Evolutionary conservation across 805 yeast genomes (phyloP).

Genomic region (Candida morakotiae): DNA sequence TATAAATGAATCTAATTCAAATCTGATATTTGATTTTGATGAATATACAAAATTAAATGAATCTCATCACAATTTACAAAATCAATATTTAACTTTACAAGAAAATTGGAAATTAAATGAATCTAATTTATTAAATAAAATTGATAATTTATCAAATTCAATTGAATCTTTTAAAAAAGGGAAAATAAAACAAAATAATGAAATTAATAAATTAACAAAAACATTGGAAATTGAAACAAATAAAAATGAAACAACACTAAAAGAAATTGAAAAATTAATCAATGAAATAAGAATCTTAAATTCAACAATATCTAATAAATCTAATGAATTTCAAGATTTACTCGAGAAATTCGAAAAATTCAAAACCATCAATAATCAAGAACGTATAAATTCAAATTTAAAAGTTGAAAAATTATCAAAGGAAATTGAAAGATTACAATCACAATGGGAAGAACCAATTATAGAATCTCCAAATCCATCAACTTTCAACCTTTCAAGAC

Average conservation of each 20-base stretch:
- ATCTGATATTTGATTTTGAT: constrained; percentile 31
- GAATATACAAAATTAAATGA: constrained; percentile 39
- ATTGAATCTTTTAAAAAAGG: constrained; percentile 27
- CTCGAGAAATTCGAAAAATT: constrained; percentile 28
- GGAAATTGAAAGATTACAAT: constrained; percentile 11
- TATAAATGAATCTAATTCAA: constrained; percentile 44
- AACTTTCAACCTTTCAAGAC: not conserved
- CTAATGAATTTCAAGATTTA: constrained; percentile 13
- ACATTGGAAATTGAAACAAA: constrained; percentile 12
- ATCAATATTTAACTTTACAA: constrained; percentile 70
- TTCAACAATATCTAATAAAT: constrained; percentile 18
- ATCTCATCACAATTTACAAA: constrained; percentile 55
- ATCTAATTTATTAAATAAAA: constrained; percentile 51
- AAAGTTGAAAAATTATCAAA: constrained; percentile 21
- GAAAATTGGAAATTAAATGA: constrained; percentile 85
- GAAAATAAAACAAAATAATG: constrained; percentile 28
- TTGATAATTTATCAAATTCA: constrained; percentile 29
- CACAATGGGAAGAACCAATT: constrained; percentile 1
- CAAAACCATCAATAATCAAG: constrained; percentile 26
- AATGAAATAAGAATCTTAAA: constrained; percentile 21
- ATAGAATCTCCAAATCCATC: not conserved
- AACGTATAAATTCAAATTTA: constrained; percentile 22
- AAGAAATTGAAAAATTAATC: constrained; percentile 21
- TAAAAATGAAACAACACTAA: constrained; percentile 15
- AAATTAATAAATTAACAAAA: constrained; percentile 24